Evolutionary conservation across 371 early-diverging fungal genomes (phyloP).

Genomic region (Dichotomocladium elegans): DNA sequence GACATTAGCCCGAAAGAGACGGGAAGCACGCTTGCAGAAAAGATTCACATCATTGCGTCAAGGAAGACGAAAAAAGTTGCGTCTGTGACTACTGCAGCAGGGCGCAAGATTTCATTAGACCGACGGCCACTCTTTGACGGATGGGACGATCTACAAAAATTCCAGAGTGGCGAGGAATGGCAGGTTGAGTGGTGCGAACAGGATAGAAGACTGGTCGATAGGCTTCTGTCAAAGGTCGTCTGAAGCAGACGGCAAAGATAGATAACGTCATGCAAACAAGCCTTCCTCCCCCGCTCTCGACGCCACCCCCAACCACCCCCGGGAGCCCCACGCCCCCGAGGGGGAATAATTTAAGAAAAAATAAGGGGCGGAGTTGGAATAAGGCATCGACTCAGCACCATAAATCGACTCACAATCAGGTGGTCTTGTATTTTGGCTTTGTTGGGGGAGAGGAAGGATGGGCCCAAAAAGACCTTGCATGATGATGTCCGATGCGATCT

Average conservation of each 20-base stretch:
- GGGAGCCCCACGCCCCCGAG: too few relatives aligned
- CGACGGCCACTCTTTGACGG: conserved; percentile 29
- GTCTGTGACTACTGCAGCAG: conserved; percentile 37
- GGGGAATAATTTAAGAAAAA: too few relatives aligned
- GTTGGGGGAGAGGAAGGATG: too few relatives aligned
- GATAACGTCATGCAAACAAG: not conserved
- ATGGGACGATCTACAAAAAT: conserved; percentile 34
- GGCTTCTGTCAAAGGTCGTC: conserved; percentile 29
- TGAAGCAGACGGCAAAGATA: not conserved
- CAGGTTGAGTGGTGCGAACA: conserved; percentile 34
- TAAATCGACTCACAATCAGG: too few relatives aligned
- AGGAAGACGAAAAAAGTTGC: conserved; percentile 37
- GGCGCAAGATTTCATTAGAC: conserved; percentile 33
- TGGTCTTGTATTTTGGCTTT: too few relatives aligned
- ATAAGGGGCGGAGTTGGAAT: too few relatives aligned
- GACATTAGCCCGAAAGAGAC: conserved; percentile 43
- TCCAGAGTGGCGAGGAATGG: conserved; percentile 46
- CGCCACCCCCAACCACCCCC: too few relatives aligned
- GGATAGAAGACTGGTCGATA: conserved; percentile 32
- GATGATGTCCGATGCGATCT: too few relatives aligned
- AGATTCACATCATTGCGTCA: conserved; percentile 45
- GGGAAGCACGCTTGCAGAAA: conserved; percentile 38
- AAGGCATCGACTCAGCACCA: too few relatives aligned
- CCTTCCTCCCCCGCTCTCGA: too few relatives aligned
- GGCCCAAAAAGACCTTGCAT: too few relatives aligned